Evolutionary conservation across 345 rosid species (phyloP), one percentile per base, ranked within the genome.

Genomic region (Hevea brasiliensis): DNA sequence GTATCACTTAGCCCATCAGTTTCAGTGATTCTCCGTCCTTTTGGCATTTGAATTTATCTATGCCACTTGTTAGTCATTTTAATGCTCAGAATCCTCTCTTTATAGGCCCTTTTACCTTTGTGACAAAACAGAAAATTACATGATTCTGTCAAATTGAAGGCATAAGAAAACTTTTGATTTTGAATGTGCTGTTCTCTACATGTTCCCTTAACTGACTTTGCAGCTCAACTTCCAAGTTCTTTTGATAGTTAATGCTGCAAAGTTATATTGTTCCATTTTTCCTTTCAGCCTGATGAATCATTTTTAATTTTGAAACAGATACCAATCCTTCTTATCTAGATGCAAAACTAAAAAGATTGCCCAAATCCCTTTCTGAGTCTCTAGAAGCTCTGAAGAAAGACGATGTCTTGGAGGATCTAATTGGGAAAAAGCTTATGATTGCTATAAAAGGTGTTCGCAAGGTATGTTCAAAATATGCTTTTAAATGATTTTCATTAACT

Each of bases 381-480:
- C 67, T 95, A 65, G 88, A 86, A 80, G 92, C 96, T 76, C 83
- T 92, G 11, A 71, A 77, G 66, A 85, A 87, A 67, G 92, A 92
- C 76, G 24, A 74, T 45, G 70, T 85, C 21, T 70, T 92, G 72
- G 88, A 81, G 37, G 89, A 89, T 27, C 47, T 91, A 41, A 78
- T 95, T 10, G 98, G 99, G 20, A 79, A 86, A 79, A 89, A 89
- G 82, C 90, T 92, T 81, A 37, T 88, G 79, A 86, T 81, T 35
- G 96, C 91, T 61, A 84, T 95, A 55, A 89, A 78, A 74, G 98
- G 88, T 70, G 82, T 95, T 47, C 94, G 98, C 63, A 95, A 95
- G 97, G 98, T 92, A 84, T 26, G 70, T 54, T 41, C 27, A 27
- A n/a, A 29, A 41, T 32, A 61, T 62, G 11, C 27, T 47, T 68